Conservation (phyloP, 257 asterid genomes). For the Capsicum chinense region DNA sequence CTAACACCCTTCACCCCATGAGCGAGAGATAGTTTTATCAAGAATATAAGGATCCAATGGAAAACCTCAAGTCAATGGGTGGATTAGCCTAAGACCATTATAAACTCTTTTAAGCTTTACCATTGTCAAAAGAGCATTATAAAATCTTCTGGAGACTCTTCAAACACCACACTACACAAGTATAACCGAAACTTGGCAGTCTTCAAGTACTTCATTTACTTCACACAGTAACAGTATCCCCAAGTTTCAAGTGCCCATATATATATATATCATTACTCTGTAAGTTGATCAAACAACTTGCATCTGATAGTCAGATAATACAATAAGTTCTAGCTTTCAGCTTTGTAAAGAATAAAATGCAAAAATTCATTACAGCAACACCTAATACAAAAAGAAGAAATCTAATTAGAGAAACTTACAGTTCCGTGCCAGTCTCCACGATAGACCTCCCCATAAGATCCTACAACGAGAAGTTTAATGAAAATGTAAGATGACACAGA, state of each 20-base stretch:
- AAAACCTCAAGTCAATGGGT: neutral
- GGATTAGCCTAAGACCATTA: neutral
- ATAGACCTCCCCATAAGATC: constrained; percentile 96
- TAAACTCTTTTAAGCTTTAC: neutral
- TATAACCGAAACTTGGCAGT: constrained; percentile 4
- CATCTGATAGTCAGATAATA: neutral
- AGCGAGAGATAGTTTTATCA: neutral
- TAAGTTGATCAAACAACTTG: constrained; percentile 27
- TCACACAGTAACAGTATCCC: neutral
- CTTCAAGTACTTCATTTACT: constrained; percentile 3
- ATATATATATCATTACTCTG: neutral
- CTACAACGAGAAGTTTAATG: constrained; percentile 48
- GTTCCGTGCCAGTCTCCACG: constrained; percentile 99
- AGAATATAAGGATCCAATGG: constrained; percentile 20
- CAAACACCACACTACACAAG: neutral
- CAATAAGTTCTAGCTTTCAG: neutral
- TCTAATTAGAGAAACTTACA: constrained; percentile 57
- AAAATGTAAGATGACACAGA: constrained; percentile 27
- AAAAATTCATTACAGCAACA: constrained; percentile 12
- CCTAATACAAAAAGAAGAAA: neutral
- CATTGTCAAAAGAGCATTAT: constrained; percentile 6
- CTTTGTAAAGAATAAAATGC: neutral
- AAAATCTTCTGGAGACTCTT: neutral
- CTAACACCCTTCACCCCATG: neutral
- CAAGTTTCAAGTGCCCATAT: constrained; percentile 7